Percentiles rank a stretch among this genome's conserved stretches.
phyloP scores from a whole-genome alignment of 2,329 filamentous ascomycete genomes.

The Ophiostoma sp. region DNA sequence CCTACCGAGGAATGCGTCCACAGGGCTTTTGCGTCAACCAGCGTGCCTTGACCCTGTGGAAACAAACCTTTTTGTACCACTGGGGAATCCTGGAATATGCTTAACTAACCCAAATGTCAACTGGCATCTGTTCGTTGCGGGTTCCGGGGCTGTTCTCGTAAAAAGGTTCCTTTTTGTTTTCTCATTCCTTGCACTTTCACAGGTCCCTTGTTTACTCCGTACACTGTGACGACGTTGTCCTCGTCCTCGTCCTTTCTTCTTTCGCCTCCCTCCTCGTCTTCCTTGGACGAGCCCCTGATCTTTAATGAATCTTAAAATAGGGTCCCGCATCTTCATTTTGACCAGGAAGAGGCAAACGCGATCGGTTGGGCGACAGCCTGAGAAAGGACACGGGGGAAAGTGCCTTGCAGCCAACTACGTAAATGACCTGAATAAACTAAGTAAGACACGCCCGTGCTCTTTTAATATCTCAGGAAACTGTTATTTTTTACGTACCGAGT shows the following conservation, averaged over 20 bases:
- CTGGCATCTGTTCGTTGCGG: constrained; percentile 4
- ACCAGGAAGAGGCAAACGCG: not conserved
- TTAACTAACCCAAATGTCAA: not conserved
- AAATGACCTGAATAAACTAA: not conserved
- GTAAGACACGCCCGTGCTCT: not conserved
- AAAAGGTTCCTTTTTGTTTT: not conserved
- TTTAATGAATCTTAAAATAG: constrained; percentile 13
- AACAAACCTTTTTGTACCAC: not conserved
- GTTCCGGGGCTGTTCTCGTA: not conserved
- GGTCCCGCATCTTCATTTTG: not conserved
- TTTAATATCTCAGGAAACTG: not conserved
- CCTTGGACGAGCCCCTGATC: constrained; percentile 1
- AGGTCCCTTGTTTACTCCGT: not conserved
- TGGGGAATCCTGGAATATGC: not conserved
- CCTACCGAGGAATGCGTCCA: not conserved
- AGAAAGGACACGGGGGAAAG: not conserved
- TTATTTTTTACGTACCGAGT: not conserved
- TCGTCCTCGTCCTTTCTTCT: not conserved
- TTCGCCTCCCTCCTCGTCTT: not conserved
- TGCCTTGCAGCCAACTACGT: not conserved
- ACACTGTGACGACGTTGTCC: not conserved
- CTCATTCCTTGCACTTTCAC: not conserved
- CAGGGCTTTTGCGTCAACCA: not conserved
- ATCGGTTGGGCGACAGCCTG: not conserved
- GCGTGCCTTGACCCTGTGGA: not conserved